Evolutionary conservation across 2,329 filamentous ascomycete species (phyloP).

Genomic region (Nemania diffusa): DNA sequence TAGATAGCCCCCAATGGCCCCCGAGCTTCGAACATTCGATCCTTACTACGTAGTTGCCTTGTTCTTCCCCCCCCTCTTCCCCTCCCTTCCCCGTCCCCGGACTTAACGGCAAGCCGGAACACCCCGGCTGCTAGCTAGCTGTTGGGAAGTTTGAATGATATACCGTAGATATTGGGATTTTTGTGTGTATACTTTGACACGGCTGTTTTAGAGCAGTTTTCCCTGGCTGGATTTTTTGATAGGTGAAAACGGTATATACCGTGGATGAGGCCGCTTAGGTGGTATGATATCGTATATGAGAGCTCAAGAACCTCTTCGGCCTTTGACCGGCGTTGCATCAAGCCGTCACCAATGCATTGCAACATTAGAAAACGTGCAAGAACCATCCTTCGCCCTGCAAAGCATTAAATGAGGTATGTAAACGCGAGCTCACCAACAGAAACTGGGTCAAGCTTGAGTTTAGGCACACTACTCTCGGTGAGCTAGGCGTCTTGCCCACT

Average conservation of each 20-base stretch:
- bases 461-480: constrained; percentile 7
- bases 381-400: neutral
- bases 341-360: constrained; percentile 22
- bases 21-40: constrained; percentile 12
- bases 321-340: neutral
- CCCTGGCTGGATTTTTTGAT: neutral
- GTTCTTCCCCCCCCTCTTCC: neutral
- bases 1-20: neutral
- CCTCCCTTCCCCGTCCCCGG: too few species aligned
- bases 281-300: neutral
- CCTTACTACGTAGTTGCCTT: neutral
- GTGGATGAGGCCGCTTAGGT: constrained; percentile 9
- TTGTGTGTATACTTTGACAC: neutral
- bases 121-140: neutral
- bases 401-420: neutral
- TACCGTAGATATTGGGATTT: neutral
- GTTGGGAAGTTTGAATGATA: neutral
- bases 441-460: neutral
- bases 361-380: constrained; percentile 3
- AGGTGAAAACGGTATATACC: neutral
- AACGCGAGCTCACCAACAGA: neutral
- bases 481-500: constrained; percentile 2
- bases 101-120: neutral
- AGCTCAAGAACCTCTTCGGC: neutral
- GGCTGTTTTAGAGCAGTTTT: neutral